Evolutionary conservation across 164 flowering plant species (phyloP).

Genomic region (Tetrastigma voinierianum): DNA sequence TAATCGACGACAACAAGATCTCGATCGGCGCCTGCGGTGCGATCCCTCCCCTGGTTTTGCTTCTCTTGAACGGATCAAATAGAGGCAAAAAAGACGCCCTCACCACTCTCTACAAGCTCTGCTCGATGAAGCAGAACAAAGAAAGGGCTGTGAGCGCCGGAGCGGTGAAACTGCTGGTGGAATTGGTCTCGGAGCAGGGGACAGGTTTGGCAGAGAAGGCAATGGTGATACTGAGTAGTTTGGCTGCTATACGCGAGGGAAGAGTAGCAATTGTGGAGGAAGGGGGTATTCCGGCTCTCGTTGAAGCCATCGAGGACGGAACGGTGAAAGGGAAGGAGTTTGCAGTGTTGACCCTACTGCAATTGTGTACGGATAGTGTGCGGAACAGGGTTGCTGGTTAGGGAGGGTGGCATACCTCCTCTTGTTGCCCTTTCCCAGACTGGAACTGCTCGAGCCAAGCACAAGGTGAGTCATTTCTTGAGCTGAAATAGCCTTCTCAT

Average conservation of each 20-base stretch:
- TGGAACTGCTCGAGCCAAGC: conserved; percentile 78
- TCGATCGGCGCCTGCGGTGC: conserved; percentile 97
- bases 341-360: conserved; percentile 87
- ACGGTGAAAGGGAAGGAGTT: conserved; percentile 84
- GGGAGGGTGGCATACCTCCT: conserved; percentile 97
- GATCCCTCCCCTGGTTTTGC: conserved; percentile 78
- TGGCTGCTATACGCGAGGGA: conserved; percentile 66
- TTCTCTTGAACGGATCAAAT: conserved; percentile 60
- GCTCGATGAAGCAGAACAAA: conserved; percentile 69
- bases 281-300: conserved; percentile 86
- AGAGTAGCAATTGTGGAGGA: conserved; percentile 70
- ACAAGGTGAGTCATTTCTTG: conserved; percentile 52
- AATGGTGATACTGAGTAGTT: conserved; percentile 85
- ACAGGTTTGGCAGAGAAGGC: conserved; percentile 90
- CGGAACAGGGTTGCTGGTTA: conserved; percentile 71
- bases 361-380: conserved; percentile 57
- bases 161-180: conserved; percentile 81
- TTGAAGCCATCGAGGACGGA: conserved; percentile 91
- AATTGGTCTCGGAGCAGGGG: conserved; percentile 65
- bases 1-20: conserved; percentile 76
- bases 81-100: conserved; percentile 93
- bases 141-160: conserved; percentile 89
- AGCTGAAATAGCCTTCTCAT: background rate
- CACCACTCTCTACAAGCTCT: conserved; percentile 90
- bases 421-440: conserved; percentile 84